These are phyloP conservation scores for Neolentinus lepideus DNA, from an alignment of 1,284 basidiomycete species.

Conservation along the genomic window DNA sequence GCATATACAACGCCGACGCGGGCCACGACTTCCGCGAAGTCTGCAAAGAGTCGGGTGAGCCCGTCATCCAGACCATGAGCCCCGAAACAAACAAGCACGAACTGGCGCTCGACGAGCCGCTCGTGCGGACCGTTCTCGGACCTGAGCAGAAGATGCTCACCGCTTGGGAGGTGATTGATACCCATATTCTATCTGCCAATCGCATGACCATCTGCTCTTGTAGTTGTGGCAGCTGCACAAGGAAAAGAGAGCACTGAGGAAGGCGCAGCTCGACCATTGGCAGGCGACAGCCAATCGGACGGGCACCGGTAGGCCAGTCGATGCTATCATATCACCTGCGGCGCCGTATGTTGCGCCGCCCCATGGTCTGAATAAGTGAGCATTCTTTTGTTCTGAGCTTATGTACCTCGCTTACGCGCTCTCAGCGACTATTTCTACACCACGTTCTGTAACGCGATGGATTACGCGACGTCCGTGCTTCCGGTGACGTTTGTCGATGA, in stretches of 20 bases:
- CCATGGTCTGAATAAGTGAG: constrained; percentile 27
- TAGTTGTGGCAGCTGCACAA: constrained; percentile 39
- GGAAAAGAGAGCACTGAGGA: constrained; percentile 28
- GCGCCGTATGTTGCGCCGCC: constrained; percentile 28
- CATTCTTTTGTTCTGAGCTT: constrained; percentile 6
- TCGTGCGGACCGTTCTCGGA: constrained; percentile 18
- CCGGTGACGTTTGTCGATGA: constrained; percentile 35
- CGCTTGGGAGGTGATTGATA: constrained; percentile 21
- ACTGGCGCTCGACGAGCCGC: constrained; percentile 20
- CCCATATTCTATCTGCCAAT: background rate
- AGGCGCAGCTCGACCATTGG: constrained; percentile 40
- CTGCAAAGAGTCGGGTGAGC: constrained; percentile 23
- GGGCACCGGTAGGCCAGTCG: constrained; percentile 40
- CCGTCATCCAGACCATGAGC: constrained; percentile 23
- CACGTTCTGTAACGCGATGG: constrained; percentile 24
- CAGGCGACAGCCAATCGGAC: constrained; percentile 30
- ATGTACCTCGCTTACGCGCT: background rate
- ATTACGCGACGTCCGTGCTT: constrained; percentile 39
- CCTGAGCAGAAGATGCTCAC: constrained; percentile 16
- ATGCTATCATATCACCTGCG: constrained; percentile 33
- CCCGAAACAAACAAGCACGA: constrained; percentile 20
- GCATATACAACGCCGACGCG: background rate
- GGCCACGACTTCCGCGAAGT: constrained; percentile 6
- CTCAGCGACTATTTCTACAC: constrained; percentile 17
- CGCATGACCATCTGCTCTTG: background rate